Conservation (phyloP, 1,139 yeast genomes). For the Diutina sp. region DNA sequence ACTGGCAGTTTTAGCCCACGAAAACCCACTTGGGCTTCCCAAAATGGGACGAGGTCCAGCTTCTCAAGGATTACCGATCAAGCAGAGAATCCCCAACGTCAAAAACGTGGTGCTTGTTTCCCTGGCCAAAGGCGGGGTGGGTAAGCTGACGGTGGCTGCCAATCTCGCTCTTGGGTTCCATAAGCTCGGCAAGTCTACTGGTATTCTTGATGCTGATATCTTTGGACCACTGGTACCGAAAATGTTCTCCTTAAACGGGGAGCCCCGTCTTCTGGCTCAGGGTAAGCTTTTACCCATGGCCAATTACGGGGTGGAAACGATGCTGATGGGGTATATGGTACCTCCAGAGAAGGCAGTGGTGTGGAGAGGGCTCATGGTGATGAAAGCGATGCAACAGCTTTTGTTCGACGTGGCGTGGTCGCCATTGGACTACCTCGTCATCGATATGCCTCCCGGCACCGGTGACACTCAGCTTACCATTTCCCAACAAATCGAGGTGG, state of each 20-base stretch:
- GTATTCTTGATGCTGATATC: constrained; percentile 68
- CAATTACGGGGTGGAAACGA: constrained; percentile 72
- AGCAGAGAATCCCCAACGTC: constrained; percentile 47
- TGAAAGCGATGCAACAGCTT: constrained; percentile 76
- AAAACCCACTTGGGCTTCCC: constrained; percentile 8
- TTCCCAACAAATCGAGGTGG: constrained; percentile 63
- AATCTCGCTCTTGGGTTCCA: constrained; percentile 58
- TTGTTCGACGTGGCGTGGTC: constrained; percentile 77
- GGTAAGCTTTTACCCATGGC: constrained; percentile 56
- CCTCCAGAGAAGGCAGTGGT: constrained; percentile 62
- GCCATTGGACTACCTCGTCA: constrained; percentile 52
- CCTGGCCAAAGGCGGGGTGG: constrained; percentile 77
- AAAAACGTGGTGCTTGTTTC: constrained; percentile 53
- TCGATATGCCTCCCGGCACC: constrained; percentile 90
- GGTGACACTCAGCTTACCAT: constrained; percentile 81
- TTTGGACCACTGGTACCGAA: constrained; percentile 80
- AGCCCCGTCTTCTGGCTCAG: constrained; percentile 41
- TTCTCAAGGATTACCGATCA: constrained; percentile 39
- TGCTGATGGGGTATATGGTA: constrained; percentile 84
- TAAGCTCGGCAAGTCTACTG: constrained; percentile 43
- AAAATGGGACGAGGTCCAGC: constrained; percentile 41
- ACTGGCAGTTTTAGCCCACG: constrained; percentile 4
- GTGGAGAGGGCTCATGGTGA: constrained; percentile 82
- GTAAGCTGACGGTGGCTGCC: constrained; percentile 45
- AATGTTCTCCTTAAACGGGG: constrained; percentile 50